phyloP scores from a whole-genome alignment of 768 basidiomycete species.

The Calocybe cyanea region DNA sequence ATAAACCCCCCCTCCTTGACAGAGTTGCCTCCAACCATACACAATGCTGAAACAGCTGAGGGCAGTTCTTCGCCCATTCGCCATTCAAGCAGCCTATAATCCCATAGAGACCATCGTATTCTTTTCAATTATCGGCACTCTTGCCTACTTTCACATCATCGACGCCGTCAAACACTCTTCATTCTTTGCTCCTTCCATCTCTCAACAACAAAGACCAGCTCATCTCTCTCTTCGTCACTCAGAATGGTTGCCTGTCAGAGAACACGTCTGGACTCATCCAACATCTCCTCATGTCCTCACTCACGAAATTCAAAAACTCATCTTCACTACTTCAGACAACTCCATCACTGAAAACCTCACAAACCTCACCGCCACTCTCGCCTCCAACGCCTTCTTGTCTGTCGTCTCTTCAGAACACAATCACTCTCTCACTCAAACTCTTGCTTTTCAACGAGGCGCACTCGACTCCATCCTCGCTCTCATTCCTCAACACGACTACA shows the following conservation, averaged over 20 bases:
- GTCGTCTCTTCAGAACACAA: conserved; percentile 20
- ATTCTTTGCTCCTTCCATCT: conserved; percentile 59
- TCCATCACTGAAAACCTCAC: conserved; percentile 20
- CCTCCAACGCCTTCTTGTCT: conserved; percentile 13
- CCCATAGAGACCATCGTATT: conserved; percentile 90
- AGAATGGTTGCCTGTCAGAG: conserved; percentile 62
- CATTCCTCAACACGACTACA: conserved; percentile 11
- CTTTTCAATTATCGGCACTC: conserved; percentile 84
- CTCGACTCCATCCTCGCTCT: conserved; percentile 49
- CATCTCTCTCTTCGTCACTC: conserved; percentile 49
- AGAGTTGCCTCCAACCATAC: too few species aligned
- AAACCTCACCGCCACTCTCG: not conserved
- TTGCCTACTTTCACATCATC: conserved; percentile 93
- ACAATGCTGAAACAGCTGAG: conserved; percentile 40
- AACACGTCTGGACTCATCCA: conserved; percentile 45
- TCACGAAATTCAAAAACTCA: conserved; percentile 73
- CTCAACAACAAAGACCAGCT: conserved; percentile 48
- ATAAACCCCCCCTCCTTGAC: too few species aligned
- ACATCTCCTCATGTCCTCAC: conserved; percentile 26
- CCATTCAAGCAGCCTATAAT: conserved; percentile 66
- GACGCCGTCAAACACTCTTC: conserved; percentile 86
- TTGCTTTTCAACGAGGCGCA: conserved; percentile 46
- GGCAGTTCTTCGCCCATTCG: conserved; percentile 62
- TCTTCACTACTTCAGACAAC: conserved; percentile 49
- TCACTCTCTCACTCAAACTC: conserved; percentile 37